Evolutionary conservation across 2,329 filamentous ascomycete genomes (phyloP).

Genomic region (Aspergillus niger): DNA sequence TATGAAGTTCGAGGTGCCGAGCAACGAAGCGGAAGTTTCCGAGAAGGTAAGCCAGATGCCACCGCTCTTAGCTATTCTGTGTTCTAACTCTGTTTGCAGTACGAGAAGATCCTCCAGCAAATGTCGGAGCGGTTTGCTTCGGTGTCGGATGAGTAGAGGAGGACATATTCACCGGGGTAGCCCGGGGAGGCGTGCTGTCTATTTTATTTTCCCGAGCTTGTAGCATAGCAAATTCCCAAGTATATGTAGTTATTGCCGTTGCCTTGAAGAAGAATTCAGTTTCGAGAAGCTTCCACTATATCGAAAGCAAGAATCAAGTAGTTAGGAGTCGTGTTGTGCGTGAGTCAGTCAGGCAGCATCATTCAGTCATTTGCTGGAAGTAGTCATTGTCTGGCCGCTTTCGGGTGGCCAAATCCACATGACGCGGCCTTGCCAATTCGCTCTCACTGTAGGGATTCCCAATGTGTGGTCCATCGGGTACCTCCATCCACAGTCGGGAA

Average conservation of each 20-base stretch:
- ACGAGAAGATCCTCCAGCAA: slow-evolving; percentile 84
- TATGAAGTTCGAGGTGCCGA: slow-evolving; percentile 96
- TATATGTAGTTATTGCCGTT: slow-evolving; percentile 36
- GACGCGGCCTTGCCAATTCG: slow-evolving; percentile 13
- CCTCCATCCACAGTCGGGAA: neutral
- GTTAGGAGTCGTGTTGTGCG: neutral
- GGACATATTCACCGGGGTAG: neutral
- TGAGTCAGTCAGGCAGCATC: neutral
- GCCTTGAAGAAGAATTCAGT: neutral
- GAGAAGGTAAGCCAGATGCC: slow-evolving; percentile 69
- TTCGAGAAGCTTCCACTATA: slow-evolving; percentile 1
- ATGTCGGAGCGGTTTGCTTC: slow-evolving; percentile 98
- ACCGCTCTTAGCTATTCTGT: neutral
- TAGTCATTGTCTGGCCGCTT: slow-evolving; percentile 12
- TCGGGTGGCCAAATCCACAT: slow-evolving; percentile 23
- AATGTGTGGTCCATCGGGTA: neutral
- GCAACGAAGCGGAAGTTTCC: slow-evolving; percentile 74
- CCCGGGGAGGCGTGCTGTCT: slow-evolving; percentile 12
- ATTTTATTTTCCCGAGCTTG: slow-evolving; percentile 26
- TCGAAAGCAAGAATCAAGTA: neutral
- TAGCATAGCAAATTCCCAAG: slow-evolving; percentile 39
- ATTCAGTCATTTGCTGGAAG: slow-evolving; percentile 13
- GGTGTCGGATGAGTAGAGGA: slow-evolving; percentile 82
- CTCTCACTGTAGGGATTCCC: neutral
- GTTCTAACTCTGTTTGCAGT: slow-evolving; percentile 60